Evolutionary conservation across 2,329 filamentous ascomycete genomes (phyloP), one percentile per base, ranked within the genome.

Genomic region (Ceratocystis cubensis): DNA sequence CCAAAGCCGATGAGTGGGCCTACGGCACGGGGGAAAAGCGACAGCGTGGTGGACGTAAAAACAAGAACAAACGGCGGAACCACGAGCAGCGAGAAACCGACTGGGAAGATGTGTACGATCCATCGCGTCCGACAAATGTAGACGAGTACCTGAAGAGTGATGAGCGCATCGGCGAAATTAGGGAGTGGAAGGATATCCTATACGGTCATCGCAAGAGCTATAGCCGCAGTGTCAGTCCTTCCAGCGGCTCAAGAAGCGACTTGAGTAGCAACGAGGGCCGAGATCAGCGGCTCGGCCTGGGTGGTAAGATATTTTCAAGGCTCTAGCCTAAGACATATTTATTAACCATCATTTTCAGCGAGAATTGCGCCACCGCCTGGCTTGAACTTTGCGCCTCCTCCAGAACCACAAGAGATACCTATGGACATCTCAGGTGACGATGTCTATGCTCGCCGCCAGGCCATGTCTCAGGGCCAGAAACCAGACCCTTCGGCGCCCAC

Each of bases 61-160:
- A 86, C 73, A 86, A 88, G 75, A 89, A 67, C 2, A 89, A 80
- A 87, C 86, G 75, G 82, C 82, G 84, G 68, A 81, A 82, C 70
- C 79, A 84, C 5, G 78, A 80, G 61, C 75, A 81, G 37, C 77
- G 81, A 64, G 82, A 84, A 73, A 85, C 83, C n/a, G 87, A 96
- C 73, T 96, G 91, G 91, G 88, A 96, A 74, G 91, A 95, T 73
- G 83, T 94, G 28, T 96, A 96, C 74, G 92, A 96, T 72, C 89
- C 91, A 0, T 80, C 87, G 10, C 80, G 88, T 48, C 91, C 92
- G 7, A 95, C 89, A 50, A 91, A 86, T 70, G 88, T 93, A 63
- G 88, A 92, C 66, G 88, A 93, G 72, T 96, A 94, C 73, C 82
- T 89, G 68, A 81, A 86, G 68, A 94, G 90, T 72, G 90, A 95